phyloP scores from a whole-genome alignment of 2,329 filamentous ascomycete species.

The Mariannaea elegans region DNA sequence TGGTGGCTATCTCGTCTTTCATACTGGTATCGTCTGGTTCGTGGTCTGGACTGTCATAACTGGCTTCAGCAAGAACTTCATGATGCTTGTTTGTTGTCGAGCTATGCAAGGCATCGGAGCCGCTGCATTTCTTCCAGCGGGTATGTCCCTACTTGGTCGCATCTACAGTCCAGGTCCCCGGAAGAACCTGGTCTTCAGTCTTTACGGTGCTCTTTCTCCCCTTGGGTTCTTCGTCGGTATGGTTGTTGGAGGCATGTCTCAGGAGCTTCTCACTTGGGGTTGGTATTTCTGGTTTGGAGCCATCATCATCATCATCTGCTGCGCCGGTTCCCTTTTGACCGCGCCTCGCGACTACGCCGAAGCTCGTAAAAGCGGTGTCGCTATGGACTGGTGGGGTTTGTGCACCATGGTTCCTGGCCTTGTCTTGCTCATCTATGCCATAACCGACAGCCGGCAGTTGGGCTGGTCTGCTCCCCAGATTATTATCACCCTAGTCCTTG shows the following conservation, averaged over 20 bases:
- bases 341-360: slow-evolving; percentile 48
- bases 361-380: slow-evolving; percentile 39
- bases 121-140: slow-evolving; percentile 73
- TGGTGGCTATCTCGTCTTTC: slow-evolving; percentile 66
- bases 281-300: slow-evolving; percentile 75
- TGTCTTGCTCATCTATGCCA: slow-evolving; percentile 72
- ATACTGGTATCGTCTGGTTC: slow-evolving; percentile 67
- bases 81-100: slow-evolving; percentile 74
- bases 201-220: slow-evolving; percentile 65
- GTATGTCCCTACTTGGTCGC: slow-evolving; percentile 72
- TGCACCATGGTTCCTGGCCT: slow-evolving; percentile 64
- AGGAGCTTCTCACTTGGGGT: slow-evolving; percentile 67
- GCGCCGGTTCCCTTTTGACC: slow-evolving; percentile 53
- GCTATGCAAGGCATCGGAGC: slow-evolving; percentile 75
- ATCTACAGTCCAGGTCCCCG: slow-evolving; percentile 73
- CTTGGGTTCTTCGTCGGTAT: slow-evolving; percentile 70
- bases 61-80: slow-evolving; percentile 69
- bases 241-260: slow-evolving; percentile 69
- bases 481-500: slow-evolving; percentile 64
- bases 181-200: slow-evolving; percentile 70
- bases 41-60: slow-evolving; percentile 70
- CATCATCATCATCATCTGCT: slow-evolving; percentile 56
- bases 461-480: slow-evolving; percentile 75
- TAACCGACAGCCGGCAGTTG: slow-evolving; percentile 70
- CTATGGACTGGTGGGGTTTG: slow-evolving; percentile 71